Percentiles rank a stretch among this genome's conserved stretches.
These are phyloP conservation scores for Wickerhamomyces chaumierensis DNA, from an alignment of 805 yeast species.

Conservation along the genomic window DNA sequence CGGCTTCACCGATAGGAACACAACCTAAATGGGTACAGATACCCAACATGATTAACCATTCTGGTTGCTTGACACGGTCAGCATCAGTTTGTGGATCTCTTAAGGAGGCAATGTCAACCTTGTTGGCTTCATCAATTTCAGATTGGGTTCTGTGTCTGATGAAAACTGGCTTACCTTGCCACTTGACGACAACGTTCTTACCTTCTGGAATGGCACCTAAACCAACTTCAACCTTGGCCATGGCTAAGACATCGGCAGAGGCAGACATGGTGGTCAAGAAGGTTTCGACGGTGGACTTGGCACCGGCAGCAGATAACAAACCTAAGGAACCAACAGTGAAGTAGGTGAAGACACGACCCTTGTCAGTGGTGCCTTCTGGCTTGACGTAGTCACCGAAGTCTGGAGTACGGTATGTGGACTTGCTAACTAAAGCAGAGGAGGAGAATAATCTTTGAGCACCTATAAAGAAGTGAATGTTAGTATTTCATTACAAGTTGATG, in stretches of 20 bases:
- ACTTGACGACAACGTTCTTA: conserved; percentile 94
- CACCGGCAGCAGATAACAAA: conserved; percentile 82
- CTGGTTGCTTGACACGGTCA: conserved; percentile 92
- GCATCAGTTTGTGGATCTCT: conserved; percentile 93
- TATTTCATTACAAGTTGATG: neutral
- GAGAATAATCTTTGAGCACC: conserved; percentile 21
- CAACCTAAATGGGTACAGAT: conserved; percentile 99
- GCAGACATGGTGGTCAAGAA: conserved; percentile 93
- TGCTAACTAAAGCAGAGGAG: conserved; percentile 35
- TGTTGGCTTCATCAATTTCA: conserved; percentile 92
- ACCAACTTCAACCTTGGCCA: conserved; percentile 98
- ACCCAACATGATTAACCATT: conserved; percentile 98
- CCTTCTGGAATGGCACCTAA: conserved; percentile 91
- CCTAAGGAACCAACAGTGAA: conserved; percentile 98
- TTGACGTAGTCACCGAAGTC: conserved; percentile 76
- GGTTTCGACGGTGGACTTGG: conserved; percentile 90
- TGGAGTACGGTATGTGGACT: conserved; percentile 83
- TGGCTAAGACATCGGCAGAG: conserved; percentile 96
- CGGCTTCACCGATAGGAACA: conserved; percentile 99
- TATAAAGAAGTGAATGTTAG: conserved; percentile 6
- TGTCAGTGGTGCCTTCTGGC: conserved; percentile 58
- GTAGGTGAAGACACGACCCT: conserved; percentile 79
- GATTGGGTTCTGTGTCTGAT: conserved; percentile 94
- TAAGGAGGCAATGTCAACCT: conserved; percentile 60
- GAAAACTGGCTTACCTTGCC: conserved; percentile 99